phyloP scores from a whole-genome alignment of 108 stramenopile genomes.

The Nitzschia sp. region DNA sequence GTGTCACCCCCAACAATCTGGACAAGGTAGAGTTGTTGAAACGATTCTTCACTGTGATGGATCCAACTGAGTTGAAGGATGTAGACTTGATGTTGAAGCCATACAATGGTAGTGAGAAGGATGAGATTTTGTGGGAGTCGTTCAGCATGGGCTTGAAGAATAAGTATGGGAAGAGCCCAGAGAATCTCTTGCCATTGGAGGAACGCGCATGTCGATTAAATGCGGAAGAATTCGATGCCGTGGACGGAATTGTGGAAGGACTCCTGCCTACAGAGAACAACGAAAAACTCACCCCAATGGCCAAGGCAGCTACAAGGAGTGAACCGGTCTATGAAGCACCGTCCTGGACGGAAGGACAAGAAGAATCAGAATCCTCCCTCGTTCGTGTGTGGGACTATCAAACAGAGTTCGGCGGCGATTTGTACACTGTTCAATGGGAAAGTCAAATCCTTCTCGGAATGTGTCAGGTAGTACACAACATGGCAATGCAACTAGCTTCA shows the following conservation, averaged over 20 bases:
- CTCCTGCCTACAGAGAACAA: background rate
- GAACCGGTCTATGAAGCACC: background rate
- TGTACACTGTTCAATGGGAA: slow-evolving; percentile 71
- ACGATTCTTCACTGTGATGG: slow-evolving; percentile 54
- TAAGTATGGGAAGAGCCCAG: slow-evolving; percentile 50
- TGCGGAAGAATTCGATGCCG: background rate
- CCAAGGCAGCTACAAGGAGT: background rate
- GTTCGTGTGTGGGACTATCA: slow-evolving; percentile 61
- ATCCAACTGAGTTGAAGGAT: slow-evolving; percentile 38
- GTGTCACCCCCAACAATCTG: slow-evolving; percentile 42
- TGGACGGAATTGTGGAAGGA: background rate
- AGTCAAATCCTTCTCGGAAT: slow-evolving; percentile 46
- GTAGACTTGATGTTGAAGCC: slow-evolving; percentile 2
- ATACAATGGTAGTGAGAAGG: slow-evolving; percentile 22
- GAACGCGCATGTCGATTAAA: slow-evolving; percentile 24
- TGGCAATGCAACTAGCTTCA: slow-evolving; percentile 46
- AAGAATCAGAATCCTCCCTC: background rate
- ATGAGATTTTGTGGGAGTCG: slow-evolving; percentile 35
- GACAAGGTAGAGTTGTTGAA: slow-evolving; percentile 28
- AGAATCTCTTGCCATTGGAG: slow-evolving; percentile 47
- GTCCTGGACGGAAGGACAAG: background rate
- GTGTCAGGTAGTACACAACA: slow-evolving; percentile 49
- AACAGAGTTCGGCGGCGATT: slow-evolving; percentile 51
- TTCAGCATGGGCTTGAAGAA: slow-evolving; percentile 26
- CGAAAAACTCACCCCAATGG: background rate